These are phyloP conservation scores for Grigorovia humatica DNA, from an alignment of 805 yeast species.

Conservation along the genomic window DNA sequence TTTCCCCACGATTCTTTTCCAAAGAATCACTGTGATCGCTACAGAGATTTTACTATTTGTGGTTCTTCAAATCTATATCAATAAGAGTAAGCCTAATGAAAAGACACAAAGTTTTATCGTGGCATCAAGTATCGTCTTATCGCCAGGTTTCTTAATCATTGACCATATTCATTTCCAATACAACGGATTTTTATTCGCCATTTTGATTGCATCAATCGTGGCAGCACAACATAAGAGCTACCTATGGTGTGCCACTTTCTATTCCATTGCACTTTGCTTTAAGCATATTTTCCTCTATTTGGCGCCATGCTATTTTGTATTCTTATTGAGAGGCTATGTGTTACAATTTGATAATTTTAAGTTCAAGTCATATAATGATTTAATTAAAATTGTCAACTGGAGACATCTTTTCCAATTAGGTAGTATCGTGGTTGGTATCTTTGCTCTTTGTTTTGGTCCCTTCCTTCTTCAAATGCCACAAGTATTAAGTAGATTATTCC, in stretches of 20 bases:
- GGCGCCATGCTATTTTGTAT: conserved; percentile 89
- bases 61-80: conserved; percentile 62
- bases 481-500: conserved; percentile 64
- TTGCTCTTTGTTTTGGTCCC: conserved; percentile 67
- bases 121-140: conserved; percentile 70
- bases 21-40: conserved; percentile 66
- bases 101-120: conserved; percentile 50
- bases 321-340: conserved; percentile 61
- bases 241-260: conserved; percentile 55
- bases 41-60: conserved; percentile 64
- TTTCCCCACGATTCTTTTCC: conserved; percentile 71
- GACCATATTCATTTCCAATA: conserved; percentile 97
- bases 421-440: conserved; percentile 47
- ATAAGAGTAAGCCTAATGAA: conserved; percentile 34
- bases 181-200: conserved; percentile 86
- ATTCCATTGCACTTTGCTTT: conserved; percentile 74
- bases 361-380: conserved; percentile 26
- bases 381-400: conserved; percentile 40
- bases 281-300: conserved; percentile 88
- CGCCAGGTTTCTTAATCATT: conserved; percentile 83
- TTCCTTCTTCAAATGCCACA: conserved; percentile 59
- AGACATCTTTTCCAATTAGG: conserved; percentile 51
- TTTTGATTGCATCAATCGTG: conserved; percentile 62
- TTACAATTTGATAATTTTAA: conserved; percentile 33
- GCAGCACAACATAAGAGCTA: conserved; percentile 52